Conservation (phyloP, 352 stramenopile genomes). For the Phytophthora lateralis region DNA sequence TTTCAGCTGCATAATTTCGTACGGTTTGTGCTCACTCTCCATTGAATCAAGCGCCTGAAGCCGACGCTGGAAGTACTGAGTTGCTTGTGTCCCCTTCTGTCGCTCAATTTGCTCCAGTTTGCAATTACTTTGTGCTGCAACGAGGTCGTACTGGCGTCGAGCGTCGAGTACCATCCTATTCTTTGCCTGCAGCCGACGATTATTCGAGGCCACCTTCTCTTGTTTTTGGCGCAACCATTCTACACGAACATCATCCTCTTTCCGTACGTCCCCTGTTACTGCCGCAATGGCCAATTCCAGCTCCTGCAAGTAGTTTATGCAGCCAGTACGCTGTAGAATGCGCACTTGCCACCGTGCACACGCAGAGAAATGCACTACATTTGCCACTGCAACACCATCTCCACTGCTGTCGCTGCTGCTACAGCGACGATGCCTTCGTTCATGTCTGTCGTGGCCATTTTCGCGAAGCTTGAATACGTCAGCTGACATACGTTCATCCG, state of each 20-base stretch:
- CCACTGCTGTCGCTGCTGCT: neutral
- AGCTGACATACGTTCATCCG: conserved; percentile 1
- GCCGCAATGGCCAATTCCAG: conserved; percentile 28
- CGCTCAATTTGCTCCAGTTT: conserved; percentile 61
- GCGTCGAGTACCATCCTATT: conserved; percentile 38
- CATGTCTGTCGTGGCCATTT: conserved; percentile 10
- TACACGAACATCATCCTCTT: conserved; percentile 35
- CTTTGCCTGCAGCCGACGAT: conserved; percentile 34
- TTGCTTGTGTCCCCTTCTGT: conserved; percentile 46
- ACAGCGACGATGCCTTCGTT: conserved; percentile 2
- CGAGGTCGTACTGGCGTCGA: conserved; percentile 50
- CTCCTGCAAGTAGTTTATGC: conserved; percentile 26
- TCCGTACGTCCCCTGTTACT: conserved; percentile 19
- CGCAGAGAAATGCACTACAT: conserved; percentile 12
- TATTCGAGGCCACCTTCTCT: conserved; percentile 33
- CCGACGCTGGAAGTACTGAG: conserved; percentile 54
- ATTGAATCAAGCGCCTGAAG: conserved; percentile 19
- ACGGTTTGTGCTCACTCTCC: conserved; percentile 15
- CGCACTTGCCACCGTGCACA: conserved; percentile 59
- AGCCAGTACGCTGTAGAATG: conserved; percentile 41
- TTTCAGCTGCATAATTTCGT: conserved; percentile 27
- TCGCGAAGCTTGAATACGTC: conserved; percentile 7
- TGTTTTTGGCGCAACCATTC: conserved; percentile 56
- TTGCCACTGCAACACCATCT: neutral
- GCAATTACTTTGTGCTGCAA: conserved; percentile 50